Evolutionary conservation across 805 yeast species (phyloP), one percentile per base, ranked within the genome.

Genomic region (Candida michaelii): DNA sequence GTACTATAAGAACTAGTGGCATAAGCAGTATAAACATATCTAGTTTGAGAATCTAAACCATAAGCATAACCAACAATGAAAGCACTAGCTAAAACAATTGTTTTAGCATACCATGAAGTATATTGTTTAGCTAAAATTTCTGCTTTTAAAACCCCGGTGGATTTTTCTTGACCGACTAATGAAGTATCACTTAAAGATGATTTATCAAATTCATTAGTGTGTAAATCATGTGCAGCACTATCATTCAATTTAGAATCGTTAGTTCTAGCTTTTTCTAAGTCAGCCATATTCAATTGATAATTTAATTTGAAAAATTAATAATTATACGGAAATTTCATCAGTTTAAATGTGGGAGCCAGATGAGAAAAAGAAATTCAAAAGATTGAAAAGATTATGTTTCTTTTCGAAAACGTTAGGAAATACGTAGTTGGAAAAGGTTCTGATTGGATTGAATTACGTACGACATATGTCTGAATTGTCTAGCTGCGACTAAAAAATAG

Each of bases 21-120:
- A 47, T 8, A 14, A 2, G 35, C 39, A 23, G 30, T 45, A 46
- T 71, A 78, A 13, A 70, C 65, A 38, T 56, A 63, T 49, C 83
- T 66, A 36, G 73, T 57, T 30, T 70, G 70, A 40, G 76, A 71
- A 52, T 82, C 88, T 36, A 83, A 63, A 27, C 83, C 79, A 50
- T 79, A 79, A 19, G 74, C 73, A 52, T 79, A 83, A 19, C 83
- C 76, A 38, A 78, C 71, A 16, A 77, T 51, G 54, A 83, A 81
- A 15, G 77, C 59, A n/a, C 73, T 62, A 42, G 77, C 55, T 55
- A 74, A 78, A 25, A 80, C 58, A 5, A 66, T 49, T 5, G 66
- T 46, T 40, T 72, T 73, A n/a, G 32, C 17, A 15, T 45, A 48
- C 50, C 71, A 68, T 30, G 52, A 51, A 13, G 60, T 32, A 41